These are phyloP conservation scores for Rhododendron mucronatum DNA, from an alignment of 148 eudicot species.

Conservation along the genomic window DNA sequence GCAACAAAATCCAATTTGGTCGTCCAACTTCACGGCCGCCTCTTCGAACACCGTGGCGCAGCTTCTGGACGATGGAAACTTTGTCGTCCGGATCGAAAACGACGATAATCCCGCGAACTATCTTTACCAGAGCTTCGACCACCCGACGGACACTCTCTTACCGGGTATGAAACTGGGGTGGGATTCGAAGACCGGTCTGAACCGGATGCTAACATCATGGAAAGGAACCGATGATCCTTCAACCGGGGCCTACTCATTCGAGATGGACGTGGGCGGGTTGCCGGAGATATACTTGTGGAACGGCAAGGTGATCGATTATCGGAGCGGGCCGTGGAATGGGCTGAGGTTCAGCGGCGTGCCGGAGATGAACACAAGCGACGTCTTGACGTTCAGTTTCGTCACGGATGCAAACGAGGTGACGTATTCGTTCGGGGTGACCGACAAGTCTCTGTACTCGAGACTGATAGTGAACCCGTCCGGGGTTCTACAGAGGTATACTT, in stretches of 20 bases:
- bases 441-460: constrained; percentile 36
- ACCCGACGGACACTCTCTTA: constrained; percentile 54
- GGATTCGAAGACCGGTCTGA: constrained; percentile 30
- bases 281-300: constrained; percentile 27
- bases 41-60: constrained; percentile 26
- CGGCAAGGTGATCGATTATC: constrained; percentile 13
- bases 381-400: constrained; percentile 30
- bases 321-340: constrained; percentile 95
- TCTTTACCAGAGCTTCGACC: constrained; percentile 66
- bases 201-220: constrained; percentile 41
- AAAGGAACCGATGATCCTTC: constrained; percentile 31
- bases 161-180: constrained; percentile 56
- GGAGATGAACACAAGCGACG: constrained; percentile 37
- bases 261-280: constrained; percentile 28
- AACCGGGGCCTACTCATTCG: constrained; percentile 25
- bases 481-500: constrained; percentile 25
- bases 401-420: constrained; percentile 20
- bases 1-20: neutral
- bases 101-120: constrained; percentile 15
- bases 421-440: constrained; percentile 25
- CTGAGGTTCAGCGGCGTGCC: constrained; percentile 72
- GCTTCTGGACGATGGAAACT: constrained; percentile 49
- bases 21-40: neutral
- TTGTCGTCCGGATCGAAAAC: constrained; percentile 30
- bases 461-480: constrained; percentile 35